Conservation (phyloP, 2,329 filamentous ascomycete species). For the Alternaria sp. region DNA sequence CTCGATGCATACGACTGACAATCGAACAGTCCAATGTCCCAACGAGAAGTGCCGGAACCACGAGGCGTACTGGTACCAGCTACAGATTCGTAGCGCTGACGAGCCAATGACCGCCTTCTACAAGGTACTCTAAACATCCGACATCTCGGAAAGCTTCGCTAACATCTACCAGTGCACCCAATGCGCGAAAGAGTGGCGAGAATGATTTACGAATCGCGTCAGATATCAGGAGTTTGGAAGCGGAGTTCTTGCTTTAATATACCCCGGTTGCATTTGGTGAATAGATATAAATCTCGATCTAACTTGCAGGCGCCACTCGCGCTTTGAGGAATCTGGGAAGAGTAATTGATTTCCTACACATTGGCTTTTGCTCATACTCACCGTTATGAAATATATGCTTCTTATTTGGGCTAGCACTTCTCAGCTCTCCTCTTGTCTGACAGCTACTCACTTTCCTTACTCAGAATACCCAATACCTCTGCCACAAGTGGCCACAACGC, state of each 20-base stretch:
- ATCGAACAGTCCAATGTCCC: conserved; percentile 74
- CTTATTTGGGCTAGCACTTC: neutral
- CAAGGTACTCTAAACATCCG: conserved; percentile 64
- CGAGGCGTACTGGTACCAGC: conserved; percentile 92
- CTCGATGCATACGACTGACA: conserved; percentile 2
- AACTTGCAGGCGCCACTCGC: neutral
- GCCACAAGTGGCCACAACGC: conserved; percentile 12
- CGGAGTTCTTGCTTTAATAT: conserved; percentile 12
- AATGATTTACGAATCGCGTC: conserved; percentile 29
- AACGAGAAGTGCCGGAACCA: conserved; percentile 80
- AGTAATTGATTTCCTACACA: neutral
- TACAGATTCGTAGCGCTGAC: conserved; percentile 97
- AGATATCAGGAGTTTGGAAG: conserved; percentile 18
- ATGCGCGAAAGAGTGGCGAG: conserved; percentile 57
- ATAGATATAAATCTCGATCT: neutral
- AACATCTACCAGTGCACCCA: conserved; percentile 48
- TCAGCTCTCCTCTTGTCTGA: neutral
- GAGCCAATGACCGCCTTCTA: conserved; percentile 98
- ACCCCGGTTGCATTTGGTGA: conserved; percentile 9
- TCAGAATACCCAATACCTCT: neutral
- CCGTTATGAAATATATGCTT: neutral
- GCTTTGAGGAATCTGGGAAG: neutral
- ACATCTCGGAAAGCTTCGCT: conserved; percentile 6
- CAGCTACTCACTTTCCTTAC: neutral
- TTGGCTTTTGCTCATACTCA: neutral